A percentile compares a stretch with the other conserved stretches of the same genome.
Evolutionary conservation across 805 yeast species (phyloP).

Genomic region (Lipomyces yamadae): DNA sequence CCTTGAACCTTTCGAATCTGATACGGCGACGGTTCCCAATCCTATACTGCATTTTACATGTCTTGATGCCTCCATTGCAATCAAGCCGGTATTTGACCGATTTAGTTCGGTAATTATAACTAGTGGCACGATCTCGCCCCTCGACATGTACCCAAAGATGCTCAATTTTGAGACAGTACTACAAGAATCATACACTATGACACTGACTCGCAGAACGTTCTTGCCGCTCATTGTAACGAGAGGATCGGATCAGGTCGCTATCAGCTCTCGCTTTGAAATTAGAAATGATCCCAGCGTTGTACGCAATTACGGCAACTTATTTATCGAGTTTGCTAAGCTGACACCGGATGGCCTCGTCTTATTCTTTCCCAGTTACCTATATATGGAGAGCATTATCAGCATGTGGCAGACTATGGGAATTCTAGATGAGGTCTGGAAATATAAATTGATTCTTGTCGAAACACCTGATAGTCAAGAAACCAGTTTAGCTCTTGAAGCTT

Average conservation of each 20-base stretch:
- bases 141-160: conserved; percentile 99
- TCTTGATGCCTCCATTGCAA: conserved; percentile 96
- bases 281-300: conserved; percentile 98
- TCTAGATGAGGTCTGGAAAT: conserved; percentile 97
- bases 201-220: conserved; percentile 87
- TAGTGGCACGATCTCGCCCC: conserved; percentile 96
- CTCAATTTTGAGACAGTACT: conserved; percentile 89
- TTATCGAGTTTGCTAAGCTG: conserved; percentile 89
- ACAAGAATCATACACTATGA: conserved; percentile 95
- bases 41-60: conserved; percentile 93
- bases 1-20: conserved; percentile 93
- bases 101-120: conserved; percentile 93
- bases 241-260: conserved; percentile 97
- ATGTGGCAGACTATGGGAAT: conserved; percentile 99
- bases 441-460: conserved; percentile 90
- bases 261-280: conserved; percentile 93
- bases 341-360: conserved; percentile 99
- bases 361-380: conserved; percentile 93
- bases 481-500: conserved; percentile 90
- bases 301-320: conserved; percentile 89
- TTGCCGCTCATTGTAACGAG: conserved; percentile 95
- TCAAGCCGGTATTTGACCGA: conserved; percentile 93
- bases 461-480: conserved; percentile 99
- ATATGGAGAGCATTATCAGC: conserved; percentile 97
- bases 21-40: conserved; percentile 94